Conservation (phyloP, 768 basidiomycete genomes). For the Russula foetens region DNA sequence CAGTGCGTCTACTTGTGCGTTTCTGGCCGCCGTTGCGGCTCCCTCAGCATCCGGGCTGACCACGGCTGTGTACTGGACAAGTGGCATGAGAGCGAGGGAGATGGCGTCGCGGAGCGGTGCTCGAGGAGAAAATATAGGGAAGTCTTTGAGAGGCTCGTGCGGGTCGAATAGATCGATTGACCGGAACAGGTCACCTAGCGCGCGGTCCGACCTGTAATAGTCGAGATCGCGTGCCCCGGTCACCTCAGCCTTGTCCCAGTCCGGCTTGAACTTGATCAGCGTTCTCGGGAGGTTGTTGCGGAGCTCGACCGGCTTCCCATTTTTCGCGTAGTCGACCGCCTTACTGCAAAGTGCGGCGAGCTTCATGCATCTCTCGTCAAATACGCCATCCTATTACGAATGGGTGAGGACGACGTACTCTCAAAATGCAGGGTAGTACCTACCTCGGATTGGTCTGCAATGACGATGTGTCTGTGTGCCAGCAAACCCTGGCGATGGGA, state of each 20-base stretch:
- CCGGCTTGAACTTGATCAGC: constrained; percentile 63
- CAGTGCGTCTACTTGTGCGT: constrained; percentile 20
- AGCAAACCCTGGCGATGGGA: constrained; percentile 46
- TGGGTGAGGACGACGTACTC: not conserved
- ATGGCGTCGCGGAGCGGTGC: constrained; percentile 5
- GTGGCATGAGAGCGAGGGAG: constrained; percentile 6
- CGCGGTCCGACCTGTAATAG: constrained; percentile 63
- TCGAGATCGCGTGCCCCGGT: constrained; percentile 44
- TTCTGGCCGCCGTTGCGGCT: too few species aligned
- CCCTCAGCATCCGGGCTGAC: too few species aligned
- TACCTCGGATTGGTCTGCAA: constrained; percentile 71
- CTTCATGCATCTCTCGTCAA: constrained; percentile 44
- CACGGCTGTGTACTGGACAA: not conserved
- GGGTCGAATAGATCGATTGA: constrained; percentile 41
- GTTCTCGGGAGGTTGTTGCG: constrained; percentile 37
- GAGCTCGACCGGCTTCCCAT: constrained; percentile 56
- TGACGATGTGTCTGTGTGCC: constrained; percentile 58
- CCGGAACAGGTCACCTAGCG: constrained; percentile 66
- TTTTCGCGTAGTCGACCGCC: constrained; percentile 80
- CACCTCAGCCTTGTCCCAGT: constrained; percentile 52
- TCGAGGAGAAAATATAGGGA: not conserved
- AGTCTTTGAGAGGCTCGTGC: constrained; percentile 19
- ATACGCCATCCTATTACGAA: constrained; percentile 45
- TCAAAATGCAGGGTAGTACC: not conserved
- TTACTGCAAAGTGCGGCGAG: constrained; percentile 56